Evolutionary conservation across 2,329 filamentous ascomycete species (phyloP), one percentile per base, ranked within the genome.

Genomic region (Alternaria infectoria): DNA sequence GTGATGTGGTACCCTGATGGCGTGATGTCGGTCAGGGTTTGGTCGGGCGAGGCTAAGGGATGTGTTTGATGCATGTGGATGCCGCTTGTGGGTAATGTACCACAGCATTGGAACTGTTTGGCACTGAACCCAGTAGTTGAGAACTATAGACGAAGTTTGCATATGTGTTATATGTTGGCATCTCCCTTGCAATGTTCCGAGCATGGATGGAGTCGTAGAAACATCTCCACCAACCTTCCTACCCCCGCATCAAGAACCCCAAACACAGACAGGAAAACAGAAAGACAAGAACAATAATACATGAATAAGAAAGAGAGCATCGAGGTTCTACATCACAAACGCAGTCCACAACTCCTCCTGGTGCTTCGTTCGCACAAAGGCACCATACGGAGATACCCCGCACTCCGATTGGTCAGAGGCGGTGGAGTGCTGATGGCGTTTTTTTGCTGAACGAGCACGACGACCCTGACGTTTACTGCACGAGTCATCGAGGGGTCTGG

Each of bases 1-100:
- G 59, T 32, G 30, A 54, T 62, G 30, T 51, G 26, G 62, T 43
- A 72, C 67, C 62, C 25, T 69, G 69, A 71, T 73, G 71, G 67
- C 57, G 65, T 68, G 65, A 69, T 61, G 45, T 28, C 21, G 15
- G 32, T 43, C 17, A 62, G 15, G 21, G 44, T 25, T 52, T 32
- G 52, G 51, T 11, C 11, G 52, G 51, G 10, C 13, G 9, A 19
- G 26, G 19, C 43, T 6, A 19, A 23, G 15, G 30, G 8, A n/a
- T 8, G 44, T 26, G 30, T 43, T 43, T 17, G 43, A 25, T 8
- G 17, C 8, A n/a, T 19, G 12, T 12, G 17, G 17, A 23, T 21
- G 17, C 28, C 9, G 19, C 26, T 30, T 32, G 13, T 5, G 21
- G 28, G 17, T 25, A 21, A 11, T 44, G 40, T 21, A n/a, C 49